These are phyloP conservation scores for Aeminium ludgeri DNA, from an alignment of 495 filamentous ascomycete genomes.

Conservation along the genomic window DNA sequence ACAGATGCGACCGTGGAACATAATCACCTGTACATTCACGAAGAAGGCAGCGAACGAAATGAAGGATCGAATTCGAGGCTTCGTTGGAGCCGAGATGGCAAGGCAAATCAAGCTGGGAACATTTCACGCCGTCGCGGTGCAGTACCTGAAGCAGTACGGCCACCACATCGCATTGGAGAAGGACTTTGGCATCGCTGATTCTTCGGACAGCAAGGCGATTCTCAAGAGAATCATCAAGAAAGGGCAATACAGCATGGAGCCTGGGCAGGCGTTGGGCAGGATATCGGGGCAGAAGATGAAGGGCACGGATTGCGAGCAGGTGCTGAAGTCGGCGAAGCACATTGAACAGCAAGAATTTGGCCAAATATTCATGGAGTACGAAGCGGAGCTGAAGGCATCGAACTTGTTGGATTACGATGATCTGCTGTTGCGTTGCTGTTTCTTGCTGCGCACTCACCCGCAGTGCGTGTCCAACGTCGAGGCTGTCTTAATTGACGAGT, in stretches of 20 bases:
- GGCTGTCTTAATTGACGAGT: conserved; percentile 90
- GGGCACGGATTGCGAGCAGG: conserved; percentile 34
- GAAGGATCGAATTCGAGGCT: conserved; percentile 65
- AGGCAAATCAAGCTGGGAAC: conserved; percentile 75
- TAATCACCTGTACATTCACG: conserved; percentile 95
- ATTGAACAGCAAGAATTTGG: conserved; percentile 59
- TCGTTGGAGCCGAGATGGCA: conserved; percentile 63
- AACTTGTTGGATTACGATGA: conserved; percentile 95
- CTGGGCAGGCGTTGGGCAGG: conserved; percentile 46
- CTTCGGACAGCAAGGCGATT: conserved; percentile 57
- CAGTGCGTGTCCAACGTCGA: conserved; percentile 84
- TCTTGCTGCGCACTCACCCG: conserved; percentile 60
- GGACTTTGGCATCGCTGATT: conserved; percentile 90
- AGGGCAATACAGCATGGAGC: conserved; percentile 41
- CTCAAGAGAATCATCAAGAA: conserved; percentile 67
- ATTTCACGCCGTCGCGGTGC: conserved; percentile 83
- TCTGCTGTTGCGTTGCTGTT: conserved; percentile 65
- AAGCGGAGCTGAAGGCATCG: conserved; percentile 50
- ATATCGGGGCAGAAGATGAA: conserved; percentile 82
- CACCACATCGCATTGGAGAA: conserved; percentile 63
- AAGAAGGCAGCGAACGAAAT: conserved; percentile 95
- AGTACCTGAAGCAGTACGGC: conserved; percentile 76
- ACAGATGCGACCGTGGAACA: conserved; percentile 68
- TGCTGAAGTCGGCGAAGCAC: conserved; percentile 31
- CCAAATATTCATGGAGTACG: conserved; percentile 61